Evolutionary conservation across 257 asterid species (phyloP).

Genomic region (Solanum commersonii): DNA sequence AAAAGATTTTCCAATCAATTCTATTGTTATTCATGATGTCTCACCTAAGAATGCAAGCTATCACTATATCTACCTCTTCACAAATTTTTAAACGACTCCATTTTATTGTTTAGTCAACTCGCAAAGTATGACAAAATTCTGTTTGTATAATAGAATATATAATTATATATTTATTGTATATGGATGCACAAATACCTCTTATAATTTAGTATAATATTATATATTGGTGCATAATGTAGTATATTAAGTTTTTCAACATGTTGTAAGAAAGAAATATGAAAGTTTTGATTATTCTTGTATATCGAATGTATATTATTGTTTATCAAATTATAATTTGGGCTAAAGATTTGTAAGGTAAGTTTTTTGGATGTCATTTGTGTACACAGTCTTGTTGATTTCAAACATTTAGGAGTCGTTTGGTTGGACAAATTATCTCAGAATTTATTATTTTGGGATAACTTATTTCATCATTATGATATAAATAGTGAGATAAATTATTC

Average conservation of each 20-base stretch:
- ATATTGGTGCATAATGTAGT: not conserved
- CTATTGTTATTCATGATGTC: not conserved
- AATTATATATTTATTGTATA: no score
- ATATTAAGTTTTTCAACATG: no score
- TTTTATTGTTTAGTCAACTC: not conserved
- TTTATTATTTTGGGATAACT: no score
- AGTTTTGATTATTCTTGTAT: no score
- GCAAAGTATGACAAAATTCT: not conserved
- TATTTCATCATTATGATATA: no score
- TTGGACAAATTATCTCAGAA: rapidly evolving
- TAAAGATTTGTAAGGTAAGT: not conserved
- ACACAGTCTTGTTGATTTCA: not conserved
- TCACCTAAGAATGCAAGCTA: not conserved
- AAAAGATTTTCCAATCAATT: not conserved
- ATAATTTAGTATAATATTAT: no score
- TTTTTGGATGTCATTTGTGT: not conserved
- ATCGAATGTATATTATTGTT: not conserved
- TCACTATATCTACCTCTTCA: not conserved
- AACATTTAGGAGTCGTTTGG: not conserved
- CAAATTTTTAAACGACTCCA: not conserved
- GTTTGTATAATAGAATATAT: not conserved
- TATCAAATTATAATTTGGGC: not conserved
- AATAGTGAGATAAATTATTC: no score
- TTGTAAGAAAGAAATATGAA: not conserved
- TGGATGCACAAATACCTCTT: not conserved